Evolutionary conservation across 2,329 filamentous ascomycete genomes (phyloP).

Genomic region (Stenocarpella maydis): DNA sequence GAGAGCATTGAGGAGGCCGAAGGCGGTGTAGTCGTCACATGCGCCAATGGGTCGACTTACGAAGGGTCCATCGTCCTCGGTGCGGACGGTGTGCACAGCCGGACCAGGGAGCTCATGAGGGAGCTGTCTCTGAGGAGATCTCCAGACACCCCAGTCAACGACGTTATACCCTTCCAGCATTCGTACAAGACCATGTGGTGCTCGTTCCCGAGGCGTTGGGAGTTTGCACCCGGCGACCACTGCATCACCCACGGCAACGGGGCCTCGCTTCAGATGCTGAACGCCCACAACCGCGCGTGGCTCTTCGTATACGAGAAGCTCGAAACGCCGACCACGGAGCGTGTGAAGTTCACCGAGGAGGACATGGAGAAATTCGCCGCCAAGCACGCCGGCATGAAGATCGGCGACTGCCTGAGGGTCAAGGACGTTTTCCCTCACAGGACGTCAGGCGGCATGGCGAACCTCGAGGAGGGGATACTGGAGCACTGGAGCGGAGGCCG

Average conservation of each 20-base stretch:
- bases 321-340: constrained; percentile 39
- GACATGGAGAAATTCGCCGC: constrained; percentile 42
- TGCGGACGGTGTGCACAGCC: constrained; percentile 54
- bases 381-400: constrained; percentile 40
- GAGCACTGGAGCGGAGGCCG: constrained; percentile 47
- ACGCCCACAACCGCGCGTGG: constrained; percentile 42
- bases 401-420: constrained; percentile 42
- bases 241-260: constrained; percentile 44
- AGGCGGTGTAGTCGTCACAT: constrained; percentile 26
- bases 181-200: constrained; percentile 47
- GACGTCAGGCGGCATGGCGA: constrained; percentile 42
- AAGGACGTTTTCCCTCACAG: constrained; percentile 43
- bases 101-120: constrained; percentile 46
- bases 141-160: constrained; percentile 33
- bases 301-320: constrained; percentile 47
- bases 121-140: constrained; percentile 39
- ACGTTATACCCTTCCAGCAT: constrained; percentile 43
- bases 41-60: constrained; percentile 37
- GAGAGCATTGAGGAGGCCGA: constrained; percentile 20
- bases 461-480: constrained; percentile 49
- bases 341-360: constrained; percentile 39
- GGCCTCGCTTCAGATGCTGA: constrained; percentile 43
- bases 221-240: constrained; percentile 38
- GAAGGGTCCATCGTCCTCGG: constrained; percentile 50
- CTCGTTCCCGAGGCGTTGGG: constrained; percentile 40